phyloP scores from a whole-genome alignment of 1,139 yeast genomes.

The Meyerozyma athensensis region DNA sequence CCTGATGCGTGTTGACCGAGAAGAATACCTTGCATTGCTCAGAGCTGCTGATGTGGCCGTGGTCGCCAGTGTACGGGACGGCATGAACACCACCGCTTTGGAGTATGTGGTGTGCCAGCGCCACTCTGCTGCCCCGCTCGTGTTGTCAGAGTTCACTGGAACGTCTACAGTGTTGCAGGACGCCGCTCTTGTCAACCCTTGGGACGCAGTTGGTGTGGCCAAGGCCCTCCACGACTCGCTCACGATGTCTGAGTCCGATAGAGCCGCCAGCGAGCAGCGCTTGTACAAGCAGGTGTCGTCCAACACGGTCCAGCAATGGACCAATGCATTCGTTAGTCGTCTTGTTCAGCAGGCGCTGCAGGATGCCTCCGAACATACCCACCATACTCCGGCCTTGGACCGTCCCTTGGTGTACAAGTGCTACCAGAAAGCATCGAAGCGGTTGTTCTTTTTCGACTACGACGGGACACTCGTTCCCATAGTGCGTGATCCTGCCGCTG shows the following conservation, averaged over 20 bases:
- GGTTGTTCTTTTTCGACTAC: constrained; percentile 87
- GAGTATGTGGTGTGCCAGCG: constrained; percentile 91
- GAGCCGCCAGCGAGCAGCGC: constrained; percentile 40
- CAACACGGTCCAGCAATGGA: constrained; percentile 82
- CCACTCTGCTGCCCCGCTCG: constrained; percentile 64
- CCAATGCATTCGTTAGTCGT: constrained; percentile 53
- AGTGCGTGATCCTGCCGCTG: constrained; percentile 96
- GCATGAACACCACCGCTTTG: constrained; percentile 92
- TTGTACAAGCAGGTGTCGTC: constrained; percentile 62
- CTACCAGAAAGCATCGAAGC: constrained; percentile 56
- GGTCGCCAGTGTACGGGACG: constrained; percentile 89
- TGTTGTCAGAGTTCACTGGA: constrained; percentile 91
- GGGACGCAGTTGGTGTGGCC: constrained; percentile 94
- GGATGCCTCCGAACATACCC: constrained; percentile 37
- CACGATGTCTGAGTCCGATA: constrained; percentile 40
- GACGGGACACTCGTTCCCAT: constrained; percentile 97
- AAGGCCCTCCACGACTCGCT: constrained; percentile 72
- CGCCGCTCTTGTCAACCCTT: constrained; percentile 87
- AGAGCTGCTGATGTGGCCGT: constrained; percentile 88
- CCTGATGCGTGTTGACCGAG: constrained; percentile 82
- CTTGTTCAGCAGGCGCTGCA: constrained; percentile 44
- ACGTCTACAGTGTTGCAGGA: constrained; percentile 76
- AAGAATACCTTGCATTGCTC: constrained; percentile 82
- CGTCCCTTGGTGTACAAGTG: constrained; percentile 59
- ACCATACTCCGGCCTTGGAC: constrained; percentile 82